Evolutionary conservation across 192 early-diverging fungal species (phyloP).

Genomic region (Kappamyces sp.): DNA sequence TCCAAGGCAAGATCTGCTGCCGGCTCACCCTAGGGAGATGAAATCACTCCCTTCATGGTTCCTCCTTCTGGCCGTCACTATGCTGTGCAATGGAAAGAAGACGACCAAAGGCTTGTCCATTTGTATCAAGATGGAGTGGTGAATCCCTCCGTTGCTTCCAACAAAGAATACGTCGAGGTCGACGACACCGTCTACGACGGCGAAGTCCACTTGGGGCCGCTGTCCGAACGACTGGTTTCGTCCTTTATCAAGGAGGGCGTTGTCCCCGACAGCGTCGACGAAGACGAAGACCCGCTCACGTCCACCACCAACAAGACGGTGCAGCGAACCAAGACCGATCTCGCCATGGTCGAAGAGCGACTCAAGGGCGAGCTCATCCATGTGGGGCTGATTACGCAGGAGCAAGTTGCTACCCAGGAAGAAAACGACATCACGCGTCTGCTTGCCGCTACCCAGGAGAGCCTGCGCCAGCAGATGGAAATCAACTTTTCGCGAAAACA

Average conservation of each 20-base stretch:
- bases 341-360: slow-evolving; percentile 69
- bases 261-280: slow-evolving; percentile 27
- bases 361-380: slow-evolving; percentile 75
- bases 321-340: slow-evolving; percentile 37
- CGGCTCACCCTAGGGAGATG: slow-evolving; percentile 39
- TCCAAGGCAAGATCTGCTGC: slow-evolving; percentile 29
- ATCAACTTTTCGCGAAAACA: slow-evolving; percentile 65
- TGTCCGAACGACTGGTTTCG: slow-evolving; percentile 72
- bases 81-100: slow-evolving; percentile 49
- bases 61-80: slow-evolving; percentile 80
- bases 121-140: slow-evolving; percentile 9
- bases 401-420: slow-evolving; percentile 55
- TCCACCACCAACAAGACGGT: not conserved
- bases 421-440: slow-evolving; percentile 41
- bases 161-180: slow-evolving; percentile 26
- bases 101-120: slow-evolving; percentile 39
- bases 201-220: slow-evolving; percentile 56
- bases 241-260: slow-evolving; percentile 36
- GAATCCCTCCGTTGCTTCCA: slow-evolving; percentile 14
- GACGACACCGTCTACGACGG: slow-evolving; percentile 42
- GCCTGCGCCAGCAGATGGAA: slow-evolving; percentile 63
- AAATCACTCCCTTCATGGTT: slow-evolving; percentile 64
- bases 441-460: slow-evolving; percentile 60
- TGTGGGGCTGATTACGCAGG: slow-evolving; percentile 73
- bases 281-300: slow-evolving; percentile 25